Base-by-base conservation (phyloP, 768 basidiomycete genomes). In the Agaricus sinodeliciosus region DNA sequence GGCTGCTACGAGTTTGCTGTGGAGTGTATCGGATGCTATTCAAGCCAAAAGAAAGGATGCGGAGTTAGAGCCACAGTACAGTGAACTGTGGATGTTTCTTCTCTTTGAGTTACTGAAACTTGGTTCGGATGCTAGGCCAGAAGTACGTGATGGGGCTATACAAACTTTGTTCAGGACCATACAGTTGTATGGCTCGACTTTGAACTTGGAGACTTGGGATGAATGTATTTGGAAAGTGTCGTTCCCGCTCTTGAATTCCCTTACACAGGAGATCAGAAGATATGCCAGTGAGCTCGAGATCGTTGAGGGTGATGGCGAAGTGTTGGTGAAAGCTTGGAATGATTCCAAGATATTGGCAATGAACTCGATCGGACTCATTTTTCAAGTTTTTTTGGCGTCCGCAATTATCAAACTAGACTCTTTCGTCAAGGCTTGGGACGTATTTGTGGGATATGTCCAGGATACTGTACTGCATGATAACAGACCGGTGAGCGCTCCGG, bases 1-100 rank as follows among this genome's bases (percentile, higher is more conserved):
- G 0, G 91, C 92, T 0, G 92, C 94, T 0, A 92, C 92, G 54
- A 93, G 91, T 49, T 70, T 97, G 2, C 73, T 99, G 4, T 98
- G 95, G 95, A 87, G 90, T 55, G 90, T 99, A 0, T 96, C 94
- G 0, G 95, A 99, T 63, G 88, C 91, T 1, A 90, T 98, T 34
- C 93, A 95, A 62, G 80, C 85, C 6, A 88, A 90, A 63, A 79
- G 90, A 18, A 85, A 85, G 58, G 70, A 76, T 53, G 67, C 67
- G 3, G 75, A 79, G 36, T 79, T 81, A 52, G 79, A 82, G 57
- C 84, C 82, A 0, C 81, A 84, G 58, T 92, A 91, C 61, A 90
- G 84, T 61, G 80, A 82, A 2, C 69, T 97, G n/a, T 99, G 95
- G 95, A 90, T 96, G 82, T 87, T 85, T 67, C 78, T 97, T 4